Conservation (phyloP, 2,329 filamentous ascomycete species). For the Fusarium sp. region DNA sequence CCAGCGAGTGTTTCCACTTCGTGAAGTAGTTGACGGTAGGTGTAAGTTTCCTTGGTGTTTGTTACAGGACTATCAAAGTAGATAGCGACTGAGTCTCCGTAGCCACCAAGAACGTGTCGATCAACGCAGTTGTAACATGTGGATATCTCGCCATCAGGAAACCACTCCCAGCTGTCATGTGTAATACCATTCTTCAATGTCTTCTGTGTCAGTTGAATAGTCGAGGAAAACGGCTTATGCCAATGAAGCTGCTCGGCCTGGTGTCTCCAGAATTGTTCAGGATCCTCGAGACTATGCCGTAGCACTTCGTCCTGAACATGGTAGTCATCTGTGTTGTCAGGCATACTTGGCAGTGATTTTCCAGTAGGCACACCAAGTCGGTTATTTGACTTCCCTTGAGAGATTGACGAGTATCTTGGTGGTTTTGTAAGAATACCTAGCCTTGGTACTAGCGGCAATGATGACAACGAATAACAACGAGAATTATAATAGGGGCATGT, state of each 20-base stretch:
- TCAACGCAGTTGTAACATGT: conserved; percentile 94
- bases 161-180: conserved; percentile 90
- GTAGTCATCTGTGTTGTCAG: conserved; percentile 30
- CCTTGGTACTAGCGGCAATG: background rate
- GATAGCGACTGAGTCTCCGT: conserved; percentile 79
- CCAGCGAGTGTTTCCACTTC: conserved; percentile 87
- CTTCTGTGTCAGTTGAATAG: conserved; percentile 71
- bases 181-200: conserved; percentile 69
- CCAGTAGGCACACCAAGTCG: background rate
- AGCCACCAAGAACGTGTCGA: conserved; percentile 84
- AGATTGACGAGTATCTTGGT: conserved; percentile 8
- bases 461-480: conserved; percentile 2
- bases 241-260: conserved; percentile 83
- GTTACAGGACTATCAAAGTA: conserved; percentile 91
- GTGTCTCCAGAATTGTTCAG: conserved; percentile 78
- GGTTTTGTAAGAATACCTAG: background rate
- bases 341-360: conserved; percentile 17
- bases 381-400: conserved; percentile 1
- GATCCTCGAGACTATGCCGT: conserved; percentile 71
- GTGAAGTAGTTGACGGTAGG: conserved; percentile 78
- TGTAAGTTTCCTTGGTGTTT: conserved; percentile 75
- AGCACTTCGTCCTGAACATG: conserved; percentile 64
- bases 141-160: conserved; percentile 86
- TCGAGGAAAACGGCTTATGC: conserved; percentile 78
- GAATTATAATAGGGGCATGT: conserved; percentile 3